Evolutionary conservation across 768 basidiomycete species (phyloP), one percentile per base, ranked within the genome.

Genomic region (Mycena rosella): DNA sequence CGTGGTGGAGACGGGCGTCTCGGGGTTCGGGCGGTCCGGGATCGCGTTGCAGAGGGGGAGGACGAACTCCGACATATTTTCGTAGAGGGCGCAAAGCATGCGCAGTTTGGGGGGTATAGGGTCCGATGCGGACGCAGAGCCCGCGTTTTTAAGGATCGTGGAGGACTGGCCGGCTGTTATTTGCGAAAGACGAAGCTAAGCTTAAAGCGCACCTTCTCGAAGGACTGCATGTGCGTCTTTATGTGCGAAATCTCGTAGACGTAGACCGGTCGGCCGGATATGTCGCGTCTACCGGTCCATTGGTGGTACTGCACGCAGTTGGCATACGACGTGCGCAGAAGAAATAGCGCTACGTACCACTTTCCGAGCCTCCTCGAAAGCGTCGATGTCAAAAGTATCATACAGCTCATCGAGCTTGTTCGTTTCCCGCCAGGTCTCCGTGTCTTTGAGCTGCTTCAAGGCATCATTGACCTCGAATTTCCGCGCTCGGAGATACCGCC

Each of bases 401-500:
- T 85, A 89, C 32, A 89, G 77, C 17, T 80, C 74, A 49, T 83
- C 83, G 20, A 89, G 79, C 20, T 80, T 69, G 67, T 86, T 75
- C 67, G 80, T 76, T 57, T 75, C 77, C 30, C 88, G 78, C 89
- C 89, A 90, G 0, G 79, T 74, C 68, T 88, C 85, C 0, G 85
- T 78, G 6, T 81, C 79, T 15, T 82, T 74, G 70, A 89, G 88
- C 73, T 89, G 87, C 58, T 81, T 78, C 73, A 81, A 77, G 0
- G 88, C 88, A 67, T 84, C 85, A 26, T 75, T 68, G 13, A 82
- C 72, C 60, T 88, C 83, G 66, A 84, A 89, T 65, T 78, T 80
- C 49, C 89, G 81, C 11, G 89, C 89, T 8, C 88, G 85, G 2
- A 90, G 83, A 72, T 87, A 90, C 9, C 89, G 88, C 60, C 88